These are phyloP conservation scores for Tricholomella constricta DNA, from an alignment of 768 basidiomycete genomes.

Conservation along the genomic window DNA sequence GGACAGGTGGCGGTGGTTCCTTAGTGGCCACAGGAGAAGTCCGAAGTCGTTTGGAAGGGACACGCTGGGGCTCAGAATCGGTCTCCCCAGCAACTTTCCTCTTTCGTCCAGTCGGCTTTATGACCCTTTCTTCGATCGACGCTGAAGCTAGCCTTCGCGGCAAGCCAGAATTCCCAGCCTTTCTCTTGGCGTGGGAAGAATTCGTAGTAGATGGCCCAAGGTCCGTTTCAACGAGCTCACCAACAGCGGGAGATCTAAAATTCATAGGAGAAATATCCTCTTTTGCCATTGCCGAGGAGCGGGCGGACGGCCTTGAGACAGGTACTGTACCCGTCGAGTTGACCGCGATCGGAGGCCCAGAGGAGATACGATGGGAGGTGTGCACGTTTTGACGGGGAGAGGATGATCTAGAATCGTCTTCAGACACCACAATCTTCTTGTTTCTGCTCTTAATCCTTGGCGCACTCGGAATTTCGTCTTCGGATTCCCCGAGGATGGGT, in stretches of 20 bases:
- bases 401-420: slow-evolving; percentile 8
- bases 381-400: too few species aligned
- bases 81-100: slow-evolving; percentile 8
- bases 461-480: slow-evolving; percentile 7
- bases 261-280: neutral
- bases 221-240: too few species aligned
- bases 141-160: neutral
- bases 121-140: neutral
- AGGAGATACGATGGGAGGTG: too few species aligned
- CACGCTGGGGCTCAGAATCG: neutral
- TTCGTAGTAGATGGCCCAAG: too few species aligned
- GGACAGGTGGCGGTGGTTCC: slow-evolving; percentile 8
- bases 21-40: neutral
- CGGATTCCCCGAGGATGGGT: slow-evolving; percentile 8
- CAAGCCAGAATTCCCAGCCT: neutral
- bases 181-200: too few species aligned
- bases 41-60: slow-evolving; percentile 13
- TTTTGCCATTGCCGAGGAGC: neutral
- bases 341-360: neutral
- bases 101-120: slow-evolving; percentile 5
- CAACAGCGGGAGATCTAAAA: too few species aligned
- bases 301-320: neutral
- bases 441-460: slow-evolving; percentile 7
- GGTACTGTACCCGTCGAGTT: neutral
- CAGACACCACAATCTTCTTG: slow-evolving; percentile 14